These are phyloP conservation scores for Aspergillus amoenus DNA, from an alignment of 2,329 filamentous ascomycete species.

Conservation along the genomic window DNA sequence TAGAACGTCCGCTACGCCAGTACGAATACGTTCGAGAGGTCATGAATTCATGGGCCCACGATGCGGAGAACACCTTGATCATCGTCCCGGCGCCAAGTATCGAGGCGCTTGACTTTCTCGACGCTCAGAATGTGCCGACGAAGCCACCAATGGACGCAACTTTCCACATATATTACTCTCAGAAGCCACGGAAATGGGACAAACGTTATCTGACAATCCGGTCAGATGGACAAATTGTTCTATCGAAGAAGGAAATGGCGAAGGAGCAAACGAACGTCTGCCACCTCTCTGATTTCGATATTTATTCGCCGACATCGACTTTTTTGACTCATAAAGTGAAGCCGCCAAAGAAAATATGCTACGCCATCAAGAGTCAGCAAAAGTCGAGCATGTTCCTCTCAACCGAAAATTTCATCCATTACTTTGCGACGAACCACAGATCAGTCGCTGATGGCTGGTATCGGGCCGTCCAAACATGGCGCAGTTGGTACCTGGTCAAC, in stretches of 20 bases:
- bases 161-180: constrained; percentile 76
- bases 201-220: constrained; percentile 78
- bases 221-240: constrained; percentile 67
- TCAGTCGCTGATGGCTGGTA: constrained; percentile 68
- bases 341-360: constrained; percentile 81
- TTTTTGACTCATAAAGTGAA: constrained; percentile 70
- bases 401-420: constrained; percentile 85
- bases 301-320: constrained; percentile 73
- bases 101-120: constrained; percentile 49
- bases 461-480: constrained; percentile 72
- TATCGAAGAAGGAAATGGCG: constrained; percentile 69
- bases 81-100: constrained; percentile 63
- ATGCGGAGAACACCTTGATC: constrained; percentile 72
- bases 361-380: constrained; percentile 88
- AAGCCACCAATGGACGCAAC: constrained; percentile 65
- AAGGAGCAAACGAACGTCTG: constrained; percentile 72
- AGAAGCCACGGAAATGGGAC: constrained; percentile 80
- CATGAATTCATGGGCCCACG: constrained; percentile 88
- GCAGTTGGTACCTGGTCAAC: constrained; percentile 87
- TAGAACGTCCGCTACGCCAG: constrained; percentile 77
- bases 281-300: constrained; percentile 88
- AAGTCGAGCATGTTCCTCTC: constrained; percentile 80
- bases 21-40: constrained; percentile 87
- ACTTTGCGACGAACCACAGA: constrained; percentile 78
- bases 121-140: constrained; percentile 62